These are phyloP conservation scores for Diplodia intermedia DNA, from an alignment of 2,329 filamentous ascomycete genomes.

Conservation along the genomic window DNA sequence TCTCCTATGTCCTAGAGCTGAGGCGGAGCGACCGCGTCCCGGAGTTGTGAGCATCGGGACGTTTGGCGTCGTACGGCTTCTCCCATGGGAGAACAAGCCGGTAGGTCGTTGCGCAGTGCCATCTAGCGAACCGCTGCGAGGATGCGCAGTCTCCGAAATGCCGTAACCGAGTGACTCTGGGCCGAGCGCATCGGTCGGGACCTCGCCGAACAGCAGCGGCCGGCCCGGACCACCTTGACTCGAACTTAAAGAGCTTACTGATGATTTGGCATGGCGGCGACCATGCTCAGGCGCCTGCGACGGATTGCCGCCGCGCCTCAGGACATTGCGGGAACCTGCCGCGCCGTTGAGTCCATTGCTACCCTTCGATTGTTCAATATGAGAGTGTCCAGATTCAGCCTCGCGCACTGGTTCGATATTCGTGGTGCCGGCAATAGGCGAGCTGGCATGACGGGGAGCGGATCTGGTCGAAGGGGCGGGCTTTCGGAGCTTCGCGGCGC, in stretches of 20 bases:
- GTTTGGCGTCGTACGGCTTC: slow-evolving; percentile 26
- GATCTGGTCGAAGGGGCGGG: slow-evolving; percentile 38
- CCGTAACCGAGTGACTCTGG: slow-evolving; percentile 22
- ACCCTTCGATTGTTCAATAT: slow-evolving; percentile 23
- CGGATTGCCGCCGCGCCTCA: slow-evolving; percentile 28
- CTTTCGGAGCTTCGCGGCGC: slow-evolving; percentile 38
- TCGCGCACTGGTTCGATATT: slow-evolving; percentile 22
- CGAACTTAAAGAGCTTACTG: slow-evolving; percentile 31
- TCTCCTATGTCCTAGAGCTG: slow-evolving; percentile 29
- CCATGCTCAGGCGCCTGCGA: slow-evolving; percentile 19
- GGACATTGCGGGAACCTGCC: slow-evolving; percentile 26
- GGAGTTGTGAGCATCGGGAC: slow-evolving; percentile 13
- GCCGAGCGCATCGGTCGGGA: slow-evolving; percentile 14
- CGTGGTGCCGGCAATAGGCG: slow-evolving; percentile 21
- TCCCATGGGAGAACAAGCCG: slow-evolving; percentile 27
- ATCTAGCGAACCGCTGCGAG: slow-evolving; percentile 30
- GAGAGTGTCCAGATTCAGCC: background rate
- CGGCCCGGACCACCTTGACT: slow-evolving; percentile 18
- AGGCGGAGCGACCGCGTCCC: slow-evolving; percentile 26
- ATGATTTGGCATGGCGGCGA: slow-evolving; percentile 24
- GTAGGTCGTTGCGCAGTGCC: slow-evolving; percentile 27
- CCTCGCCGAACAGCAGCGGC: slow-evolving; percentile 32
- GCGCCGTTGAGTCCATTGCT: slow-evolving; percentile 28
- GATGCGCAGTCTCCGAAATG: slow-evolving; percentile 22
- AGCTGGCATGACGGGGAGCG: slow-evolving; percentile 40